Evolutionary conservation across 345 rosid species (phyloP).

Genomic region (Boechera retrofracta): DNA sequence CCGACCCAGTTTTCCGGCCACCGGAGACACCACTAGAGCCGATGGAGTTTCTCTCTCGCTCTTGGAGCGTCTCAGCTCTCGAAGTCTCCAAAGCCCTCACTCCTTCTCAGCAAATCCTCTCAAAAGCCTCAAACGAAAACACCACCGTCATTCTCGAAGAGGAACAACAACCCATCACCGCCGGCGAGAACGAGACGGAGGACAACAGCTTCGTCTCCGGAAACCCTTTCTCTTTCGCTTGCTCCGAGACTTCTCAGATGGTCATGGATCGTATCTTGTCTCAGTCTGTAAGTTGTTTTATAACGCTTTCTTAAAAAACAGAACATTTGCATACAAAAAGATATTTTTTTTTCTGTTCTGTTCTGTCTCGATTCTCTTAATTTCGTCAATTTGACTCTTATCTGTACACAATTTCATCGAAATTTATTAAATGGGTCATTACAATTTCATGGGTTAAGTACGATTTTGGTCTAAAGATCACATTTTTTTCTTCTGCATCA

Average conservation of each 20-base stretch:
- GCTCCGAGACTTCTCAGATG: conserved; percentile 86
- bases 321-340: conserved; percentile 31
- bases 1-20: conserved; percentile 62
- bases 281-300: conserved; percentile 75
- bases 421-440: conserved; percentile 17
- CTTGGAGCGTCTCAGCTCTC: conserved; percentile 90
- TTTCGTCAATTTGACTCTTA: conserved; percentile 3
- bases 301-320: conserved; percentile 26
- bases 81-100: conserved; percentile 75
- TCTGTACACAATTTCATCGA: not conserved
- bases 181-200: conserved; percentile 53
- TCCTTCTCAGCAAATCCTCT: conserved; percentile 21
- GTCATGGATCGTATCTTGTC: conserved; percentile 91
- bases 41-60: conserved; percentile 94
- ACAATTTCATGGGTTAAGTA: not conserved
- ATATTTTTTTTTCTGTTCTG: not conserved
- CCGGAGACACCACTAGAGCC: conserved; percentile 90
- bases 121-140: conserved; percentile 42
- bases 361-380: conserved; percentile 21
- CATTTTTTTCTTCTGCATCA: not conserved
- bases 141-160: conserved; percentile 58
- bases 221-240: conserved; percentile 85
- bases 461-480: conserved; percentile 22
- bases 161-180: conserved; percentile 32
- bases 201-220: conserved; percentile 63